Evolutionary conservation across 208 protist genomes (phyloP).

Genomic region (Leishmania tarentolae): DNA sequence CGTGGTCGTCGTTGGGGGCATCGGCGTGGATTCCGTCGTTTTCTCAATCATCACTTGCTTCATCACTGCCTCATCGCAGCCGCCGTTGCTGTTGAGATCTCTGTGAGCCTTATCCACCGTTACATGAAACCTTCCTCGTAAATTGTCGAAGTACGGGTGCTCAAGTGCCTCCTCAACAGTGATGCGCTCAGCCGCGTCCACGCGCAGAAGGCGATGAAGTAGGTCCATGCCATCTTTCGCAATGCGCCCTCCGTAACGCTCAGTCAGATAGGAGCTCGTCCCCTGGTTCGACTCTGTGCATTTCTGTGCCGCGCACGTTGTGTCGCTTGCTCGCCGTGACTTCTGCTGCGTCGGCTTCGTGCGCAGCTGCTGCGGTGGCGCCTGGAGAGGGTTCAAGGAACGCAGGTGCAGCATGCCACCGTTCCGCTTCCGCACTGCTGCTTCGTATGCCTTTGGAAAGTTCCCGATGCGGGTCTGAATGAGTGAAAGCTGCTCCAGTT

Average conservation of each 20-base stretch:
- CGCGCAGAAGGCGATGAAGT: slow-evolving; percentile 50
- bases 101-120: not conserved
- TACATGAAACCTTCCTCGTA: slow-evolving; percentile 20
- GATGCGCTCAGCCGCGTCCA: slow-evolving; percentile 49
- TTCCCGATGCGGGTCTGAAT: slow-evolving; percentile 79
- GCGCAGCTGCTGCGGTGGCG: not conserved
- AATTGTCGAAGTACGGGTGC: slow-evolving; percentile 75
- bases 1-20: not conserved
- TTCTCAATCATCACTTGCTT: not conserved
- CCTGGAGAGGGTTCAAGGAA: slow-evolving; percentile 18
- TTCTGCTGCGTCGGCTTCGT: not conserved
- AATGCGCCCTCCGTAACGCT: slow-evolving; percentile 41
- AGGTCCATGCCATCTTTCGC: slow-evolving; percentile 58
- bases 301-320: not conserved
- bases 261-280: slow-evolving; percentile 35
- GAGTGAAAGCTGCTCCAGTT: slow-evolving; percentile 84
- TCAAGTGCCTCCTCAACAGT: slow-evolving; percentile 75
- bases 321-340: not conserved
- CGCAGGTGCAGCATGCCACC: slow-evolving; percentile 34
- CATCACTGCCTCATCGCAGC: not conserved
- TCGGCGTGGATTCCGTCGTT: no score
- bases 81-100: not conserved
- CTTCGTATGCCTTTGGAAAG: slow-evolving; percentile 49
- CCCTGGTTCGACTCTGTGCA: not conserved
- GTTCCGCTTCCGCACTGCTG: slow-evolving; percentile 51